A percentile compares a stretch with the other conserved stretches of the same genome.
These are phyloP conservation scores for Carex cristatella DNA, from an alignment of 176 grass and related monocot species.

Conservation along the genomic window DNA sequence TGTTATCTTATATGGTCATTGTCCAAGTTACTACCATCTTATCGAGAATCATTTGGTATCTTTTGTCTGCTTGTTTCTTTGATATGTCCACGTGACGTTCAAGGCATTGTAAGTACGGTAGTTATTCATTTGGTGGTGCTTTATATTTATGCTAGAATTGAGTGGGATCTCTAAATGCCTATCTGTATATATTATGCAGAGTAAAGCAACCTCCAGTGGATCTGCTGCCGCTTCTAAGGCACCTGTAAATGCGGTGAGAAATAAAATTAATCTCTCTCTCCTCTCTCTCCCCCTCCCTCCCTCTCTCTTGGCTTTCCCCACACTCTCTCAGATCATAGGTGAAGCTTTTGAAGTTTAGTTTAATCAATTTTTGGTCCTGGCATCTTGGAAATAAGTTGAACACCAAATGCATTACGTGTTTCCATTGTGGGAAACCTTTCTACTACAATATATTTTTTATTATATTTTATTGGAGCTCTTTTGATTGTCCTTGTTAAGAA, in stretches of 20 bases:
- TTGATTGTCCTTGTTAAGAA: background rate
- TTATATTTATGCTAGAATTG: background rate
- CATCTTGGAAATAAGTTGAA: background rate
- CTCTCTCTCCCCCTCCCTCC: background rate
- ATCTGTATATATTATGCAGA: conserved; percentile 35
- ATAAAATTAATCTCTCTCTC: background rate
- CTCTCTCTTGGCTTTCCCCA: background rate
- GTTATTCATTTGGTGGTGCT: background rate
- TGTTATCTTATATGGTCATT: background rate
- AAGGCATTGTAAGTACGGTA: background rate
- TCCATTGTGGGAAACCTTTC: background rate
- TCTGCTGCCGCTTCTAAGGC: conserved; percentile 37
- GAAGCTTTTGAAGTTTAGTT: background rate
- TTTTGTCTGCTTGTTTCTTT: background rate
- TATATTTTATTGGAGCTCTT: no score
- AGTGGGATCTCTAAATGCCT: background rate
- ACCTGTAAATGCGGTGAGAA: conserved; percentile 42
- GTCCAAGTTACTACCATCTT: background rate
- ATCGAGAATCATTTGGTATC: background rate
- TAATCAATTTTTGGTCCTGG: background rate
- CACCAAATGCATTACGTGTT: background rate
- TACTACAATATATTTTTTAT: background rate
- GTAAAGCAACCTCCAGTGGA: conserved; percentile 62
- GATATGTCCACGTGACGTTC: background rate
- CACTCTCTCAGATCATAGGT: background rate